Base-by-base conservation (phyloP, 169 alveolate species). In the Cryptosporidium viatorum region DNA sequence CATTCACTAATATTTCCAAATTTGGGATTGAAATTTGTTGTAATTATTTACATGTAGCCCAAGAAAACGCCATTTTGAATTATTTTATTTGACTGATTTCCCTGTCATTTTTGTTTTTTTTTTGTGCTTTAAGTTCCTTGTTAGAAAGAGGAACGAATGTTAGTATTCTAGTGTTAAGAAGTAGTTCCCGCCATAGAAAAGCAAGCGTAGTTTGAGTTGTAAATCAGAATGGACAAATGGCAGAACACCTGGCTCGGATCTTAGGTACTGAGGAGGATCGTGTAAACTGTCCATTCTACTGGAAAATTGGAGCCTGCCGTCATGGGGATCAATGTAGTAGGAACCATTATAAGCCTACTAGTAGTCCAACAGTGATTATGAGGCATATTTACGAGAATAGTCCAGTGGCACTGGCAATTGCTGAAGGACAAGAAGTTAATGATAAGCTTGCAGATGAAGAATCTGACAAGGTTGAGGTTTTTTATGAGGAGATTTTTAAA, bases 301-400 rank as follows among this genome's bases (percentile, higher is more conserved):
- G 98, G 97, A 99, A 99, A 95, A 99, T 99, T 51, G 99, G 99
- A 26, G 99, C 99, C 4, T 99, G 99, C 86, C 96, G 99, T 71
- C 99, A 99, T 91, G 99, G 99, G 23, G 99, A 99, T 85, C 99
- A 98, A 85, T 99, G 99, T 89, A 97, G 99, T 67, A 94, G 99
- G 80, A 95, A 98, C 41, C 99, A 99, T 93, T 97, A 97, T 93
- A 97, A 97, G 84, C 99, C 99, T 41, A 95, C 98, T 52, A 94
- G 97, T 45, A 96, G 99, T 31, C 99, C 98, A 71, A 98, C 99
- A 0, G 93, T 98, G 33, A 96, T 98, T 41, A 95, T 98, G 73
- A 97, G 97, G 50, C 99, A 98, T 91, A 94, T 98, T 97, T 98
- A 98, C 87, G 98, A 97, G 85, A 99, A 98, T 92, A 99, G 99